Base-by-base conservation (phyloP, 129 eudicot species). In the Escallonia herrerae region DNA sequence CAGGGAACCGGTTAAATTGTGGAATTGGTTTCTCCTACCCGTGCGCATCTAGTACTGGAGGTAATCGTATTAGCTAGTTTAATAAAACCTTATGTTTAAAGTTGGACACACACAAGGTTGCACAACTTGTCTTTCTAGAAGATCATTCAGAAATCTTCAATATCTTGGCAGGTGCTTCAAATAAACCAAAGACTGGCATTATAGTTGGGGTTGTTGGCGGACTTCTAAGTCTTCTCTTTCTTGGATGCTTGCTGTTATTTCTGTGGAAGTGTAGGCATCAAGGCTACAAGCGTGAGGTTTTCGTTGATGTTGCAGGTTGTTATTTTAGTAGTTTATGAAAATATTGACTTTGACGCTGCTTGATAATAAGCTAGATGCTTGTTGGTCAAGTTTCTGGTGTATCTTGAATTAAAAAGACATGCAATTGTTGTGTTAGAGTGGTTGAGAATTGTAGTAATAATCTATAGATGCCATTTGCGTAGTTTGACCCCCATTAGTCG, bases 221-320 rank as follows among this genome's bases (percentile, higher is more conserved):
- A 56, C 61, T 94, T 65, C 65, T 80, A 22, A 81, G 71, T 68
- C 63, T 89, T 66, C 76, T 89, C 53, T 40, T 89, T 58, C 68
- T 94, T 66, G 96, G 91, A 63, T 82, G 75, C 61, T 41, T 76
- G 44, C 38, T 78, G 64, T 64, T 78, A 33, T 84, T 77, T 64
- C 13, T 84, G 52, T 89, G 81, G 87, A 84, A 85, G 79, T 79
- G 86, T 7, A 79, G 77, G 80, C 81, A 74, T 73, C 89, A 60
- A 74, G 93, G 97, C 60, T 84, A 78, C 77, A 86, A 75, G 48
- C 93, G 77, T 41, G 99, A 94, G 66, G 87, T 94, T 60, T 94
- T 77, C 61, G 93, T 89, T 54, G 99, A 94, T 59, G 99, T 94
- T 67, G 76, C 90, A 84, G 99, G 99, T 93, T 62, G 68, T 37